phyloP scores from a whole-genome alignment of 2,329 filamentous ascomycete genomes.

The Arthrobotrys sinensis region DNA sequence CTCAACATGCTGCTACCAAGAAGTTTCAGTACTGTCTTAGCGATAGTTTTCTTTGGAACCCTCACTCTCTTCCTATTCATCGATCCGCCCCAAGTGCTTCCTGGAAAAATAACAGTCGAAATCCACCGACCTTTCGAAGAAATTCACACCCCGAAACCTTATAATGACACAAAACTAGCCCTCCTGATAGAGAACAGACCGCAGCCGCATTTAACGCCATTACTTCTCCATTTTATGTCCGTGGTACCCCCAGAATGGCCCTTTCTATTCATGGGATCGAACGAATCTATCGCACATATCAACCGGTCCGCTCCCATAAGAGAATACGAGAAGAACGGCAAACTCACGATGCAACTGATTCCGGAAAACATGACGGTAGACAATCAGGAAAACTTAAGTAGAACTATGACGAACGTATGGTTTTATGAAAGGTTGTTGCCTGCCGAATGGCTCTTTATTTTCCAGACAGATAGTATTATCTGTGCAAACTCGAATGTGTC shows the following conservation, averaged over 20 bases:
- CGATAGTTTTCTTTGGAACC: conserved; percentile 39
- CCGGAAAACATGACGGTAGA: conserved; percentile 72
- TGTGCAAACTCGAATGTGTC: conserved; percentile 71
- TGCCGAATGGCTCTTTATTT: conserved; percentile 73
- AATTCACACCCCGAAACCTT: conserved; percentile 40
- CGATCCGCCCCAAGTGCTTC: conserved; percentile 21
- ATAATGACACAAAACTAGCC: conserved; percentile 69
- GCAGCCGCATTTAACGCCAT: conserved; percentile 66
- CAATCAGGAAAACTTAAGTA: conserved; percentile 72
- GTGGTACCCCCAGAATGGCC: conserved; percentile 74
- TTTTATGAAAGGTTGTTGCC: conserved; percentile 71
- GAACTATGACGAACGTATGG: conserved; percentile 72
- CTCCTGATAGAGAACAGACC: conserved; percentile 73
- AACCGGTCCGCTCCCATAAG: conserved; percentile 61
- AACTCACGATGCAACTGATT: conserved; percentile 70
- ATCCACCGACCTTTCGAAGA: conserved; percentile 15
- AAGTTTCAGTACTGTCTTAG: conserved; percentile 27
- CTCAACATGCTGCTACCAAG: conserved; percentile 16
- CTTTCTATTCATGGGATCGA: conserved; percentile 74
- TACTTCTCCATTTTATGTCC: conserved; percentile 73
- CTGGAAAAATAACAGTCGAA: conserved; percentile 36
- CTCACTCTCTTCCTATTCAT: conserved; percentile 34
- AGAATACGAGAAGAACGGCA: conserved; percentile 60
- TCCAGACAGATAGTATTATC: conserved; percentile 73
- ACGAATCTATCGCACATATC: conserved; percentile 69